phyloP scores from a whole-genome alignment of 179 eudicot genomes.

The Beta corolliflora region DNA sequence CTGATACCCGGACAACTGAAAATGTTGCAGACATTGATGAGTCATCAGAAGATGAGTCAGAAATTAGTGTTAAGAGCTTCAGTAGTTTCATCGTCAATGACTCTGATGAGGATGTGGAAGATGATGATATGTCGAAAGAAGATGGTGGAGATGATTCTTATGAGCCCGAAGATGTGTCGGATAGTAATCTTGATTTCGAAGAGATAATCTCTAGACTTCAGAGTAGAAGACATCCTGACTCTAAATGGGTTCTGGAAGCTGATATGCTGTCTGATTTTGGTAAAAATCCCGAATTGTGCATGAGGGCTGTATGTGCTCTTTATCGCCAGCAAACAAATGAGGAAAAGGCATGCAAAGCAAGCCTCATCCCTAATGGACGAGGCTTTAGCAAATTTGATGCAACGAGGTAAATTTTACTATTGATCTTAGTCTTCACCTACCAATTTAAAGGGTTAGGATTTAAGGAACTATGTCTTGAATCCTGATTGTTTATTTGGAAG shows the following conservation, averaged over 20 bases:
- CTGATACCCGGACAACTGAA: not conserved
- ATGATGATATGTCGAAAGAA: constrained; percentile 19
- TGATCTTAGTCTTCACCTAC: not conserved
- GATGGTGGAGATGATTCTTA: constrained; percentile 28
- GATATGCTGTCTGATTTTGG: constrained; percentile 89
- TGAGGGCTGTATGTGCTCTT: constrained; percentile 85
- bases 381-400: constrained; percentile 82
- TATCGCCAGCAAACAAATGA: constrained; percentile 63
- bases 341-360: constrained; percentile 35
- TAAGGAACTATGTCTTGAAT: too few relatives aligned
- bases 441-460: too few relatives aligned
- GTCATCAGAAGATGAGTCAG: constrained; percentile 33
- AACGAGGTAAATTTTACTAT: constrained; percentile 40
- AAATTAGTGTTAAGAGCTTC: constrained; percentile 50
- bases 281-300: constrained; percentile 64
- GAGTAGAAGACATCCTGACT: constrained; percentile 40
- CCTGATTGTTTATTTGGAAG: too few relatives aligned
- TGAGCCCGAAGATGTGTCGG: constrained; percentile 42
- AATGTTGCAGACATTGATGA: constrained; percentile 19
- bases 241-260: constrained; percentile 64
- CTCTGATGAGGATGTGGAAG: constrained; percentile 38
- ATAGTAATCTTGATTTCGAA: constrained; percentile 34
- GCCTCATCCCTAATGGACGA: constrained; percentile 37
- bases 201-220: constrained; percentile 50
- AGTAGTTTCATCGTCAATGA: constrained; percentile 57